Evolutionary conservation across 2,329 filamentous ascomycete genomes (phyloP), one percentile per base, ranked within the genome.

Genomic region (Raffaelea albimanens): DNA sequence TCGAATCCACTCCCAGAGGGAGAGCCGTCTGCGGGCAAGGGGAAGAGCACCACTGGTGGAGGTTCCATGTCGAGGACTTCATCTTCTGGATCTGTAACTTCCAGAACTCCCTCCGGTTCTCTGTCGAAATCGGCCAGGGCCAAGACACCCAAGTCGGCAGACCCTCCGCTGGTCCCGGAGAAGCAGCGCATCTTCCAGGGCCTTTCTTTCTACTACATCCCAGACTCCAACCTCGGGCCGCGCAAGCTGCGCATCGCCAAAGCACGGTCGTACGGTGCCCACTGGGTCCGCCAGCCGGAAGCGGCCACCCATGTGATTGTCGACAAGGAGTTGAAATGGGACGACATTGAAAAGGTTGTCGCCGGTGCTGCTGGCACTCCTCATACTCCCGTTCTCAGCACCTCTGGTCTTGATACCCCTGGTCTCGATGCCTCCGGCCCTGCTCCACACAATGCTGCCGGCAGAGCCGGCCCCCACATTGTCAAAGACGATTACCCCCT

Each of bases 251-350:
- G 86, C 4, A 95, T 96, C 45, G 75, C 75, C 25, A 89, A 83
- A 61, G 82, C 85, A 0, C 74, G 79, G 45, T 81, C 88, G 57
- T 82, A 82, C 60, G 91, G 91, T 40, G 91, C 84, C 1, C 67
- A 61, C 1, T 93, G 89, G 82, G 75, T 79, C 23, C 73, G 72
- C 44, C 65, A 71, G 1, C 77, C 82, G 59, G 62, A 55, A 1
- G 64, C 64, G 20, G 76, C 93, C 16, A 94, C 85, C 1, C 87
- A 95, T 64, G 68, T 95, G 43, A 73, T 97, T 50, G 82, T 88
- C 2, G 90, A 96, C 59, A 83, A 80, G 53, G 65, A 65, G 1
- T 65, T 93, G 44, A 67, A 67, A 1, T 90, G 81, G 58, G 63
- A 71, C 4, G 77, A 89, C 48, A 68, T 95, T 38, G 34, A 16